Evolutionary conservation across 1,284 basidiomycete species (phyloP).

Genomic region (Cutaneotrichosporon sp.): DNA sequence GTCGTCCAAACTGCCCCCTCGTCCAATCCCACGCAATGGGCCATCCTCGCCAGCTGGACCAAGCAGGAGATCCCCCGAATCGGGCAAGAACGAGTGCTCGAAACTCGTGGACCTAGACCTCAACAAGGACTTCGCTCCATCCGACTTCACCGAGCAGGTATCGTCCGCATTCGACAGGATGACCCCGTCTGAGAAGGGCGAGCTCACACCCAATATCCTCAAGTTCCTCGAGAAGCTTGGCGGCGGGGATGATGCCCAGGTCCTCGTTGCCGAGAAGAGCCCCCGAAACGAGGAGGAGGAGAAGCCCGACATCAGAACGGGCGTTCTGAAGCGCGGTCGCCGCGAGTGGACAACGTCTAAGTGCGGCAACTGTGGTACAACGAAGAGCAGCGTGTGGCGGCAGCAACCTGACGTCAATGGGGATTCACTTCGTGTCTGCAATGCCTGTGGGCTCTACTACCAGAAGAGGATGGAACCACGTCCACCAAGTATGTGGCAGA

Average conservation of each 20-base stretch:
- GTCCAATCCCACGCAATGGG: not conserved
- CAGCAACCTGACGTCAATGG: conserved; percentile 39
- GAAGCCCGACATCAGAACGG: not conserved
- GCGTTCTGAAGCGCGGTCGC: not conserved
- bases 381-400: conserved; percentile 43
- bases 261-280: conserved; percentile 8
- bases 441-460: conserved; percentile 48
- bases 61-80: not conserved
- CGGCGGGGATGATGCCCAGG: conserved; percentile 17
- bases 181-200: not conserved
- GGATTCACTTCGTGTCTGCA: conserved; percentile 39
- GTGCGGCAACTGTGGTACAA: conserved; percentile 44
- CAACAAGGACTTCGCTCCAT: not conserved
- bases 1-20: conserved; percentile 4
- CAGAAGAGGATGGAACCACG: conserved; percentile 43
- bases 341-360: too few species aligned
- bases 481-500: conserved; percentile 39
- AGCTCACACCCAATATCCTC: conserved; percentile 29
- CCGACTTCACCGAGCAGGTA: too few species aligned
- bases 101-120: not conserved
- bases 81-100: not conserved
- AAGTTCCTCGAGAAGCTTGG: conserved; percentile 32
- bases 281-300: not conserved
- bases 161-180: not conserved
- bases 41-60: not conserved